A percentile compares a stretch with the other conserved stretches of the same genome.
These are phyloP conservation scores for Podaxis mareebaensis DNA, from an alignment of 768 basidiomycete species.

Conservation along the genomic window DNA sequence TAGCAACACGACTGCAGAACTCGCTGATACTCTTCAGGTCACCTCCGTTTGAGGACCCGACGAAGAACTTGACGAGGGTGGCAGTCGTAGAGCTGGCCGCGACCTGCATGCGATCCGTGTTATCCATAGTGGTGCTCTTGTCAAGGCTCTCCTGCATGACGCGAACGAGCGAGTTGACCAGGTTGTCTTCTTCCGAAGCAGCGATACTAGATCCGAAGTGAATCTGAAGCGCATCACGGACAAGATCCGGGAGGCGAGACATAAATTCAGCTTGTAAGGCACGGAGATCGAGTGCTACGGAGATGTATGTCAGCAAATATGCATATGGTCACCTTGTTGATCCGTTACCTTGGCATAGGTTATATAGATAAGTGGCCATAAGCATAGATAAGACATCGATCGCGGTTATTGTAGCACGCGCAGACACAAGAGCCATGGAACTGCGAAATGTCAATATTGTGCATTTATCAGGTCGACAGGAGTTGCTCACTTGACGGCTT, in stretches of 20 bases:
- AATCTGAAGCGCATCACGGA: slow-evolving; percentile 46
- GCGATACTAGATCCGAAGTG: slow-evolving; percentile 21
- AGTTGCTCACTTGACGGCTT: slow-evolving; percentile 70
- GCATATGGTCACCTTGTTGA: background rate
- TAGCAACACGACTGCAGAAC: slow-evolving; percentile 54
- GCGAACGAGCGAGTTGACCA: slow-evolving; percentile 36
- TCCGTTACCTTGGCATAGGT: slow-evolving; percentile 61
- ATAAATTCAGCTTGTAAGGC: slow-evolving; percentile 67
- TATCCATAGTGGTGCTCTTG: slow-evolving; percentile 70
- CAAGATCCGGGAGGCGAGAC: slow-evolving; percentile 42
- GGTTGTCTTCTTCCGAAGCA: slow-evolving; percentile 27
- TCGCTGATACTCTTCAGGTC: slow-evolving; percentile 38
- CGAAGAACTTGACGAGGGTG: slow-evolving; percentile 44
- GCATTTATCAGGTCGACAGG: background rate
- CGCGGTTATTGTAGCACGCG: slow-evolving; percentile 69
- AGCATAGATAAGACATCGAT: slow-evolving; percentile 71
- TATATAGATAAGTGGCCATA: slow-evolving; percentile 70
- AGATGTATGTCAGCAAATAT: slow-evolving; percentile 7
- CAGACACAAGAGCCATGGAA: slow-evolving; percentile 70
- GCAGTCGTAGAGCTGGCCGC: slow-evolving; percentile 59
- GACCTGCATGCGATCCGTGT: slow-evolving; percentile 60
- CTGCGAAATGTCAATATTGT: slow-evolving; percentile 25
- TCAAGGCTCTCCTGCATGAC: slow-evolving; percentile 60
- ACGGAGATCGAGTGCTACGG: slow-evolving; percentile 71
- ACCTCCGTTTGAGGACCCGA: slow-evolving; percentile 26